A percentile compares a stretch with the other conserved stretches of the same genome.
These are phyloP conservation scores for Gossypium schwendimanii DNA, from an alignment of 441 rosid genomes.

Conservation along the genomic window DNA sequence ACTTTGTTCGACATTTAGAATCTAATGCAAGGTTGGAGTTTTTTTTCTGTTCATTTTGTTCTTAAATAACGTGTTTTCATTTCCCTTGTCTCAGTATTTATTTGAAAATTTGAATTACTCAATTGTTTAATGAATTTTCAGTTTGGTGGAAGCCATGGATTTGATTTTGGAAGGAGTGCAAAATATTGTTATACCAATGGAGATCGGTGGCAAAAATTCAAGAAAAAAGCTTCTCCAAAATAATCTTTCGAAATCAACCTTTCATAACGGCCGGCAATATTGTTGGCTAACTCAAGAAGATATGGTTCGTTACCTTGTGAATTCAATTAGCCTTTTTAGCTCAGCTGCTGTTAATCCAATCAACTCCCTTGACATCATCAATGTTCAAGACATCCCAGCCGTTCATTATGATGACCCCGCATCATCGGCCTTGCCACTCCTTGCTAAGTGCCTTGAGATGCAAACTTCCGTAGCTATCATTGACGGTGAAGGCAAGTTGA, in stretches of 20 bases:
- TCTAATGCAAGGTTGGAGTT: conserved; percentile 45
- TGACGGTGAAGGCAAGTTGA: conserved; percentile 18
- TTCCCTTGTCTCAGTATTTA: background rate
- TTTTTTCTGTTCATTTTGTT: background rate
- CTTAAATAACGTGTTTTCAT: background rate
- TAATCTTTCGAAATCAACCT: conserved; percentile 19
- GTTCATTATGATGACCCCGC: conserved; percentile 35
- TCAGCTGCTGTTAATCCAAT: conserved; percentile 24
- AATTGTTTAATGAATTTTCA: conserved; percentile 10
- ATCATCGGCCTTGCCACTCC: conserved; percentile 15
- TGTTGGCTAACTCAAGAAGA: conserved; percentile 76
- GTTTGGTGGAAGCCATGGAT: conserved; percentile 39
- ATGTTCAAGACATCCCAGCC: conserved; percentile 15
- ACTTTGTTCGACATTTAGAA: conserved; percentile 47
- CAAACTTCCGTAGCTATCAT: conserved; percentile 34
- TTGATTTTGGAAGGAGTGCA: conserved; percentile 38
- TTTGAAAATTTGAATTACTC: background rate
- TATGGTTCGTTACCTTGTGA: conserved; percentile 44
- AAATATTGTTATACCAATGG: conserved; percentile 34
- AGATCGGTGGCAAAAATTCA: background rate
- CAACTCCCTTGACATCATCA: conserved; percentile 30
- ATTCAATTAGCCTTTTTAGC: conserved; percentile 27
- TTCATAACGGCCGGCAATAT: conserved; percentile 37
- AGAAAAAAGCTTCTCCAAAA: conserved; percentile 24
- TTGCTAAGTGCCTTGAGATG: conserved; percentile 16